Evolutionary conservation across 2,329 filamentous ascomycete species (phyloP).

Genomic region (Akanthomyces lecanii): DNA sequence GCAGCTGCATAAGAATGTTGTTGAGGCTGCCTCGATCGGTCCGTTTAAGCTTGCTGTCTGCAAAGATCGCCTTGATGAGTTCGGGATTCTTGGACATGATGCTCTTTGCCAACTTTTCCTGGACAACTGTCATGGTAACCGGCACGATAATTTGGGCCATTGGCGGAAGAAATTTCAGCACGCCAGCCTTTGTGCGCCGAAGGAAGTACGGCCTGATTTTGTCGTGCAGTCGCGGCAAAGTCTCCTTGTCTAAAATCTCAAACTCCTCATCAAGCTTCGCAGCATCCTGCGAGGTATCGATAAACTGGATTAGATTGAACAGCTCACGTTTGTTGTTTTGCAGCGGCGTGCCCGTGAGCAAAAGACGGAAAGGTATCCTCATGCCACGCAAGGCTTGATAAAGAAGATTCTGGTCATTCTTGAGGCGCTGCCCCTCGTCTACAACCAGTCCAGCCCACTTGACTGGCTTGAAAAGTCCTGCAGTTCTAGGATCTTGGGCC

Average conservation of each 20-base stretch:
- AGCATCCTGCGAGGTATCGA: conserved; percentile 69
- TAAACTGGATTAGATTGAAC: conserved; percentile 94
- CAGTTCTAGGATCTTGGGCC: conserved; percentile 67
- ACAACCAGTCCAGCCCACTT: conserved; percentile 87
- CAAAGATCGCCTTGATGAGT: conserved; percentile 82
- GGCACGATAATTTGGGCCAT: conserved; percentile 95
- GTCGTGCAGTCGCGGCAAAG: conserved; percentile 73
- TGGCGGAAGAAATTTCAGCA: conserved; percentile 85
- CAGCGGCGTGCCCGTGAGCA: conserved; percentile 86
- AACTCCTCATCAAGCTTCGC: conserved; percentile 71
- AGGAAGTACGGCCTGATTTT: conserved; percentile 71
- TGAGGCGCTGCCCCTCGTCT: conserved; percentile 91
- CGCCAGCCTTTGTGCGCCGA: conserved; percentile 80
- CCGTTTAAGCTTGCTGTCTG: conserved; percentile 59
- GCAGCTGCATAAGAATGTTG: conserved; percentile 92
- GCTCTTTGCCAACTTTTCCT: conserved; percentile 91
- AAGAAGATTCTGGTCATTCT: conserved; percentile 82
- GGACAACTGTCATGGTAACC: conserved; percentile 89
- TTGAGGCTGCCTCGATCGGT: conserved; percentile 76
- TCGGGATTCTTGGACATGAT: conserved; percentile 89
- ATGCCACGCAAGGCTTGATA: conserved; percentile 71
- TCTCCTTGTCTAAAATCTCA: conserved; percentile 73
- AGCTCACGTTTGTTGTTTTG: conserved; percentile 95
- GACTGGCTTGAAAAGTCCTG: conserved; percentile 61
- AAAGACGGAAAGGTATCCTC: conserved; percentile 74